Conservation (phyloP, 345 rosid genomes). For the Carallia brachiata region DNA sequence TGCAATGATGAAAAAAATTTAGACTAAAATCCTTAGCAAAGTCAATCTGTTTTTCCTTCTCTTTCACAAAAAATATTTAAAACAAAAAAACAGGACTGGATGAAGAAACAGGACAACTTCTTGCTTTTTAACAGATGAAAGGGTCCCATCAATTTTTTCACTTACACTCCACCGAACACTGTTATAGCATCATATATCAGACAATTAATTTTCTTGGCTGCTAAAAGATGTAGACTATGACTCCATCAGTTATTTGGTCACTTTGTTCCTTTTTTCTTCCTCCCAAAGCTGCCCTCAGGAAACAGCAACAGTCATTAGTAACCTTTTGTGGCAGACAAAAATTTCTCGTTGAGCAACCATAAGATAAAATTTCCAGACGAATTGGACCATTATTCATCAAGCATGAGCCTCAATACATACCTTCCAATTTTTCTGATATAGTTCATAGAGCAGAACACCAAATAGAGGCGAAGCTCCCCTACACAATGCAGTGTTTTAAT, state of each 20-base stretch:
- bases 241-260: no score
- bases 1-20: neutral
- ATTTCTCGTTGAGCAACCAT: no score
- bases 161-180: neutral
- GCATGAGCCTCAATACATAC: conserved; percentile 7
- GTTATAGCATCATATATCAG: conserved; percentile 1
- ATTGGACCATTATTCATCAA: neutral
- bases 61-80: neutral
- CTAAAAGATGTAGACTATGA: neutral
- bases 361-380: neutral
- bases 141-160: neutral
- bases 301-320: no score
- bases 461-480: conserved; percentile 21
- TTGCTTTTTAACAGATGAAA: neutral
- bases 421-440: neutral
- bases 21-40: neutral
- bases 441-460: conserved; percentile 1
- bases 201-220: conserved; percentile 2
- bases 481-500: conserved; percentile 23
- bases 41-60: neutral
- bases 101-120: neutral
- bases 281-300: no score
- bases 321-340: neutral
- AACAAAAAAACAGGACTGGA: neutral
- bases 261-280: no score